These are phyloP conservation scores for Lactifluus subvellereus DNA, from an alignment of 768 basidiomycete genomes.

Conservation along the genomic window DNA sequence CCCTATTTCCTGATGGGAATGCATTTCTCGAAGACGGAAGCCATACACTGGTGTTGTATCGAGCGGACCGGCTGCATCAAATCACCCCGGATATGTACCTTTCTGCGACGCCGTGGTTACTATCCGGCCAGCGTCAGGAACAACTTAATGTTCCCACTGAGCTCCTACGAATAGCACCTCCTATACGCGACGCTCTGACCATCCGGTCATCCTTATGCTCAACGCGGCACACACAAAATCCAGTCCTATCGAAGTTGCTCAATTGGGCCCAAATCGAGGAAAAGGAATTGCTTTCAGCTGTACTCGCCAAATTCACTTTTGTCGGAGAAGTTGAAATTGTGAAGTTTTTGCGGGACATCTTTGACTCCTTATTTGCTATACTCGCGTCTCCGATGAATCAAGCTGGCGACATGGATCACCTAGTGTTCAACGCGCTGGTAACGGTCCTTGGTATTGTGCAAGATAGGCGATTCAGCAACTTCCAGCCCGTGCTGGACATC, in stretches of 20 bases:
- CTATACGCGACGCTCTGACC: slow-evolving; percentile 69
- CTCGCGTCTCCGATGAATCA: slow-evolving; percentile 71
- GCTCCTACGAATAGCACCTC: slow-evolving; percentile 57
- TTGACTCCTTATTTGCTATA: slow-evolving; percentile 90
- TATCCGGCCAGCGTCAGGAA: slow-evolving; percentile 53
- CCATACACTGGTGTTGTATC: slow-evolving; percentile 80
- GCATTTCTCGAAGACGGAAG: slow-evolving; percentile 87
- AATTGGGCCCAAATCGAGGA: slow-evolving; percentile 72
- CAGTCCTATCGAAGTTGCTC: slow-evolving; percentile 71
- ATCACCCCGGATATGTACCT: slow-evolving; percentile 69
- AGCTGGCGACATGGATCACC: slow-evolving; percentile 70
- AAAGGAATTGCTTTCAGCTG: slow-evolving; percentile 57
- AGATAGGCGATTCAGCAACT: slow-evolving; percentile 92
- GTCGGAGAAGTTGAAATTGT: slow-evolving; percentile 93
- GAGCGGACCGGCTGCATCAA: slow-evolving; percentile 62
- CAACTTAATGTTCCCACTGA: slow-evolving; percentile 53
- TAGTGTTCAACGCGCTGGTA: slow-evolving; percentile 88
- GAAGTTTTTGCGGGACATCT: slow-evolving; percentile 85
- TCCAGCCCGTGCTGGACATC: slow-evolving; percentile 87
- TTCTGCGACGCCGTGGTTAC: slow-evolving; percentile 54
- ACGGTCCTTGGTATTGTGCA: slow-evolving; percentile 89
- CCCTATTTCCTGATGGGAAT: slow-evolving; percentile 68
- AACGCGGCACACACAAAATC: slow-evolving; percentile 87
- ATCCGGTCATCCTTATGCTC: slow-evolving; percentile 91
- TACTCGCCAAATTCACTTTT: slow-evolving; percentile 82